phyloP scores from a whole-genome alignment of 176 grass and related monocot species.

The Carex parvula region DNA sequence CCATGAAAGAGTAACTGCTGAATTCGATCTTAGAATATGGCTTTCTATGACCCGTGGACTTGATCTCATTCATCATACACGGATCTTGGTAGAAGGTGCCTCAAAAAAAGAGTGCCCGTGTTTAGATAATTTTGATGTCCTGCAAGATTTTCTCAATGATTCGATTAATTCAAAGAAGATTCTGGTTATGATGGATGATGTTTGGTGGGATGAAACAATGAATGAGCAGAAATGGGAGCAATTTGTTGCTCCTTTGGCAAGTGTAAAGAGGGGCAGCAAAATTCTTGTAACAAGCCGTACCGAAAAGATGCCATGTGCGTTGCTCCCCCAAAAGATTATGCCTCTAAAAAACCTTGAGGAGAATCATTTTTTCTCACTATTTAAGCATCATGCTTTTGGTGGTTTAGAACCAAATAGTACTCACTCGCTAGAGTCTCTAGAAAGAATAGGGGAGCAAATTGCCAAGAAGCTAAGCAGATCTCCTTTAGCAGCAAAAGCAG shows the following conservation, averaged over 20 bases:
- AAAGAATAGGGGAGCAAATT: constrained; percentile 1
- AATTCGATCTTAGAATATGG: constrained; percentile 7
- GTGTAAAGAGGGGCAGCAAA: not conserved
- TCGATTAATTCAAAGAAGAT: constrained; percentile 12
- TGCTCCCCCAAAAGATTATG: not conserved
- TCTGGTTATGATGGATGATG: constrained; percentile 3
- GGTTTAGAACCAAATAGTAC: not conserved
- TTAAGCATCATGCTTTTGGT: constrained; percentile 10
- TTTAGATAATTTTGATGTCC: not conserved
- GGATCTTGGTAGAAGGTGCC: not conserved
- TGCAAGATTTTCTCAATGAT: not conserved
- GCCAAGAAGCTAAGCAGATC: not conserved
- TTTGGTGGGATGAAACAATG: not conserved
- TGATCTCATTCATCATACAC: not conserved
- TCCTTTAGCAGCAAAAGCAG: constrained; percentile 7
- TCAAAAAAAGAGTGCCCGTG: not conserved
- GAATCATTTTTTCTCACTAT: not conserved
- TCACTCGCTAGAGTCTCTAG: not conserved
- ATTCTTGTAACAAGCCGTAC: not conserved
- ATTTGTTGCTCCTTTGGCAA: constrained; percentile 12
- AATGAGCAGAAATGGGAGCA: not conserved
- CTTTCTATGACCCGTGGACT: not conserved
- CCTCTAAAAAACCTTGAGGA: not conserved
- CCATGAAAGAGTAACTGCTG: not conserved
- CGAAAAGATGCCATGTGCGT: not conserved